Evolutionary conservation across 441 rosid genomes (phyloP), one percentile per base, ranked within the genome.

Genomic region (Erodium texanum): DNA sequence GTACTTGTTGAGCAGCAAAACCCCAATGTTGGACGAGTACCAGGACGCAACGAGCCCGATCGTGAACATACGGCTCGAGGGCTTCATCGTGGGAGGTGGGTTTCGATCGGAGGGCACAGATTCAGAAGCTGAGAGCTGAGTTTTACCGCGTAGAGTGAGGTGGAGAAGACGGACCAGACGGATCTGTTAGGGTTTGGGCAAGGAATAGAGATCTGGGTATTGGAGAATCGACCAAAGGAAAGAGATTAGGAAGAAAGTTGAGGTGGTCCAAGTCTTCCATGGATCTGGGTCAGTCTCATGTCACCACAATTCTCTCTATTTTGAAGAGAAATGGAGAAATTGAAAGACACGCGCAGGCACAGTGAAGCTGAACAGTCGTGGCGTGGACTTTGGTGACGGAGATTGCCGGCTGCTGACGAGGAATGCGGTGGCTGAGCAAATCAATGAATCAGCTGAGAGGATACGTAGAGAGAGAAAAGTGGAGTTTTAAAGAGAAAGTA

Each of bases 11-110:
- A 92, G 82, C 64, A 92, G 70, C 77, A 92, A 68, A 0, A 92
- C 98, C 23, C 98, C 98, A 50, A 92, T 90, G 82, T 92, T 92
- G 0, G 96, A 88, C 6, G 93, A 82, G 75, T 92, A 92, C 98
- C 98, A 92, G 0, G 93, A 61, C 45, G 90, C 24, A 0, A 90
- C 96, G 23, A 92, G 84, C 7, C 92, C 90, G 74, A 92, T 71
- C 64, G 98, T 88, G 86, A 88, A 88, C 0, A 92, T 64, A 70
- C 80, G 78, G 43, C 87, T 59, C 24, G 64, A 20, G 14, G 64
- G 64, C 59, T 52, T 52, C 59, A 52, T 52, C 19, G 5, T 5
- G 18, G 8, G 59, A 52, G 59, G 8, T 52, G 18, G 59, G 59
- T 14, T 3, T 52, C 59, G 59, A 52, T 52, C 4, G 22, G 22